A percentile compares a stretch with the other conserved stretches of the same genome.
Conservation (phyloP, 202 grass and related monocot species). For the Miscanthus sacchariflorus region DNA sequence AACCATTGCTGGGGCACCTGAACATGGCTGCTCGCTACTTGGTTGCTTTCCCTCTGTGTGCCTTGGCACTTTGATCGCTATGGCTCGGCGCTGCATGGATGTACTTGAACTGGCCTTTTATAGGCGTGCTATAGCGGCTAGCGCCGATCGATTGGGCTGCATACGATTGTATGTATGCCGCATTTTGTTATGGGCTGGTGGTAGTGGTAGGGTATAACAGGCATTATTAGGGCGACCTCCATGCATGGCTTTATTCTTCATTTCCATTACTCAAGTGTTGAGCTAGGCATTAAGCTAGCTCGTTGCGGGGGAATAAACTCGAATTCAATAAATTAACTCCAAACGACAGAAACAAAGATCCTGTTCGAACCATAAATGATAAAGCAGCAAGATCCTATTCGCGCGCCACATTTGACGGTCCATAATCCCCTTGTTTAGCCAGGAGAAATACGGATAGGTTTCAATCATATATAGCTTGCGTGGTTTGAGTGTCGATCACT, state of each 20-base stretch:
- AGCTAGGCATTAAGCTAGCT: neutral
- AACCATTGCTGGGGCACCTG: too few species aligned
- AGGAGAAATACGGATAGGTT: too few species aligned
- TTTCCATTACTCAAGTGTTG: too few species aligned
- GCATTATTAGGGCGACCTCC: neutral
- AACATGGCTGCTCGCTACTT: neutral
- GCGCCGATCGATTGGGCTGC: neutral
- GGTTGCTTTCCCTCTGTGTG: neutral
- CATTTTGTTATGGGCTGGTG: neutral
- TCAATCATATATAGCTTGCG: too few species aligned
- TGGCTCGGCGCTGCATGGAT: constrained; percentile 3
- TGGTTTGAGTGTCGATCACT: too few species aligned
- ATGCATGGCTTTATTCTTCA: neutral
- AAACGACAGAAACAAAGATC: too few species aligned
- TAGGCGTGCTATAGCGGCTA: neutral
- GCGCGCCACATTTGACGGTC: neutral
- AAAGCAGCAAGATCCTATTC: constrained; percentile 2
- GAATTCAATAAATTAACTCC: too few species aligned
- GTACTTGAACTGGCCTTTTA: neutral
- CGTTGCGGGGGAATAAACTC: too few species aligned
- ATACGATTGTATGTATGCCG: neutral
- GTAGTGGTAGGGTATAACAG: neutral
- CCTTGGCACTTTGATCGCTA: constrained; percentile 1
- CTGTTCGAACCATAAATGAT: neutral
- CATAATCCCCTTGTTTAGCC: too few species aligned